phyloP scores from a whole-genome alignment of 2,329 filamentous ascomycete species.

The Aschersonia sp. region DNA sequence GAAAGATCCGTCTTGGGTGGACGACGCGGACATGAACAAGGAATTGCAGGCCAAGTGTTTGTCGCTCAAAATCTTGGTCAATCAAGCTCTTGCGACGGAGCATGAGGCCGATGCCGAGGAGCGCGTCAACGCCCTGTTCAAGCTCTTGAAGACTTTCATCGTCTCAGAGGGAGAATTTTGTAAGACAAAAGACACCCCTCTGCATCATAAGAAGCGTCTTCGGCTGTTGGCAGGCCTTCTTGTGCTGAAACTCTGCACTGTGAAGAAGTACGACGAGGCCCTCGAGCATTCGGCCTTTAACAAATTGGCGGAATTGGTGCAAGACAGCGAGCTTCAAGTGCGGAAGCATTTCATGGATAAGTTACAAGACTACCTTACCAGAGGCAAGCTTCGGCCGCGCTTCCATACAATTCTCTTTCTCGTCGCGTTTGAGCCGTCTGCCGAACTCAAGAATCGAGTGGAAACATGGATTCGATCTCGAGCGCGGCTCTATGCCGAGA shows the following conservation, averaged over 20 bases:
- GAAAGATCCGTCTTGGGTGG: conserved; percentile 49
- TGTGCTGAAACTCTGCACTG: conserved; percentile 69
- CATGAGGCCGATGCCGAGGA: conserved; percentile 38
- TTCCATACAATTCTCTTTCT: conserved; percentile 88
- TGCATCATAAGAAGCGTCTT: conserved; percentile 65
- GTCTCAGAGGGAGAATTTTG: conserved; percentile 65
- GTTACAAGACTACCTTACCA: conserved; percentile 79
- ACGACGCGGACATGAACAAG: conserved; percentile 55
- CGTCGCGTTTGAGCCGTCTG: conserved; percentile 74
- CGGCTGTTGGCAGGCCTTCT: conserved; percentile 69
- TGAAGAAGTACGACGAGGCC: conserved; percentile 60
- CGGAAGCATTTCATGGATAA: conserved; percentile 68
- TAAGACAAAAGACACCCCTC: conserved; percentile 59
- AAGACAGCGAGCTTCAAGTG: conserved; percentile 62
- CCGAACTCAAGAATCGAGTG: conserved; percentile 57
- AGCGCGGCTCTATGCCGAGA: conserved; percentile 46
- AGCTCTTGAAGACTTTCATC: conserved; percentile 64
- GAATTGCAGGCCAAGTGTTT: conserved; percentile 74
- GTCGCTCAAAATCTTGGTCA: conserved; percentile 74
- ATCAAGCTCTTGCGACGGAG: conserved; percentile 54
- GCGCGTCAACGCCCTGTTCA: conserved; percentile 55
- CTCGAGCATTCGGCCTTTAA: conserved; percentile 66
- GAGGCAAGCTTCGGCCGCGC: conserved; percentile 51
- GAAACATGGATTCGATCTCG: conserved; percentile 84
- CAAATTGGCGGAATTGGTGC: conserved; percentile 62